Evolutionary conservation across 2,329 filamentous ascomycete species (phyloP), one percentile per base, ranked within the genome.

Genomic region (Colletotrichum navitas): DNA sequence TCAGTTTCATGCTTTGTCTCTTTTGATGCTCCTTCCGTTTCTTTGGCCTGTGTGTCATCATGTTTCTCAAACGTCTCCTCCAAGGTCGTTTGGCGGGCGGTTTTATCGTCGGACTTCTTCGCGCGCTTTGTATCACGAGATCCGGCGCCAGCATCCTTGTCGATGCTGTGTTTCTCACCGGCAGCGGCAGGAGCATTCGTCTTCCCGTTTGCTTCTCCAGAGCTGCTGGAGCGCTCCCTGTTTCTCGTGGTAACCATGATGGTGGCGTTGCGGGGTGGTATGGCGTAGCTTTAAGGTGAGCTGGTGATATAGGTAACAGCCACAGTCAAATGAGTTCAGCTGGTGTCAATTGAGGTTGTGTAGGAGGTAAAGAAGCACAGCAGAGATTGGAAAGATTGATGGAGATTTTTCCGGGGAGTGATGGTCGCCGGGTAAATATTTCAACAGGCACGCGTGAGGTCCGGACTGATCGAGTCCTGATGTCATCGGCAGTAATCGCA

Each of bases 151-250:
- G n/a, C 43, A 18, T 72, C 61, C 0, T 34, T 24, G 2, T 72
- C 71, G 2, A 73, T 63, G 39, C 26, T 29, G n/a, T 63, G 73
- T 43, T 74, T 74, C 51, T 74, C 71, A 2, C 71, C 73, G 21
- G 66, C 55, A 5, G 66, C 55, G 5, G 39, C 10, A 41, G 58
- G 24, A 16, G 59, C 26, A 4, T 36, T 41, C 41, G 21, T 18
- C 6, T 67, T 66, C 0, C 34, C 55, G 39, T 70, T 67, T 18
- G 55, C 26, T 2, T 69, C 66, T 21, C 45, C 36, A 8, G 58
- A 32, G 51, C 63, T 66, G 21, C 59, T 49, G 34, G 63, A n/a
- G 52, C 61, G 58, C 26, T 68, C 66, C 43, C 52, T 55, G 21
- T 60, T 66, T 41, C 54, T 55, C 8, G 69, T 72, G 26, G 54